phyloP scores from a whole-genome alignment of 495 filamentous ascomycete genomes.

The Xylaria flabelliformis region DNA sequence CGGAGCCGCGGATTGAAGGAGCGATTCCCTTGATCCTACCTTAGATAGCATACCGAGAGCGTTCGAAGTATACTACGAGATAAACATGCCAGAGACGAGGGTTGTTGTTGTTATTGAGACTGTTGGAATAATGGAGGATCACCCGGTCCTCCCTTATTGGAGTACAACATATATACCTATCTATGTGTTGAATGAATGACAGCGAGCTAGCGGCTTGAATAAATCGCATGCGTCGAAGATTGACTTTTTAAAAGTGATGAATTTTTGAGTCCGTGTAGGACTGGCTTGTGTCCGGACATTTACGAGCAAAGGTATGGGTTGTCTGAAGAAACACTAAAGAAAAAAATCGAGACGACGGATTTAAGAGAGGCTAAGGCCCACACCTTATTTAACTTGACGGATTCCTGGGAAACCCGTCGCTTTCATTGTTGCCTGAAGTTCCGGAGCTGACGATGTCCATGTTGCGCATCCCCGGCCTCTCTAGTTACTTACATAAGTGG shows the following conservation, averaged over 20 bases:
- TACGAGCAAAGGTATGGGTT: not conserved
- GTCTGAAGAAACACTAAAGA: not conserved
- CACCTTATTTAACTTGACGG: not conserved
- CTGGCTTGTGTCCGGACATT: not conserved
- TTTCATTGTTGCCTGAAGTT: not conserved
- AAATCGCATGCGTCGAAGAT: not conserved
- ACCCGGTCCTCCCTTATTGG: not conserved
- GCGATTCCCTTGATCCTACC: not conserved
- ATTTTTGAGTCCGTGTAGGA: not conserved
- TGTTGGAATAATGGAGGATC: constrained; percentile 2
- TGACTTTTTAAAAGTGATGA: not conserved
- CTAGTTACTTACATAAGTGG: not conserved
- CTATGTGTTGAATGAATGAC: not conserved
- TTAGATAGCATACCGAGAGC: not conserved
- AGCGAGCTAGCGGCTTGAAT: not conserved
- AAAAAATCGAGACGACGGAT: not conserved
- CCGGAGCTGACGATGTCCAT: not conserved
- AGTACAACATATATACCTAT: not conserved
- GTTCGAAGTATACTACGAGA: not conserved
- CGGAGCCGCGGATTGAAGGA: not conserved
- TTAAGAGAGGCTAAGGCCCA: not conserved
- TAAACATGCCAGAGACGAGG: not conserved
- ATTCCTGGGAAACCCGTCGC: not conserved
- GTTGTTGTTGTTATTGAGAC: not conserved
- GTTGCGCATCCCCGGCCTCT: not conserved